Conservation (phyloP, 371 early-diverging fungal species). For the Lichtheimia corymbifera region DNA sequence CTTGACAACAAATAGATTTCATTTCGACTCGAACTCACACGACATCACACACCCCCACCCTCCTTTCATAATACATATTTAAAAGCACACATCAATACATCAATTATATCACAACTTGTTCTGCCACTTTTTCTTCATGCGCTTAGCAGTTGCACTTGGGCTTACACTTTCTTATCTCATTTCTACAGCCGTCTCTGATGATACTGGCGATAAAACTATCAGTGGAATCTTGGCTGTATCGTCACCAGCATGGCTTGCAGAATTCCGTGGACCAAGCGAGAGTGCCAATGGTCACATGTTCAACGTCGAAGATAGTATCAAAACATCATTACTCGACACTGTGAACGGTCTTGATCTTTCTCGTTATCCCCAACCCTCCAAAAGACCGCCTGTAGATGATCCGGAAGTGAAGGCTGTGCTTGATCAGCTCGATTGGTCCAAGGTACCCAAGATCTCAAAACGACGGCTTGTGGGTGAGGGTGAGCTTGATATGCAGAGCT, state of each 20-base stretch:
- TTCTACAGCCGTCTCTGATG: too few relatives aligned
- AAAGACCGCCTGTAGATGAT: constrained; percentile 21
- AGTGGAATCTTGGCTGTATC: constrained; percentile 2
- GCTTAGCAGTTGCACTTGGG: too few relatives aligned
- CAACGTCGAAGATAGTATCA: constrained; percentile 4
- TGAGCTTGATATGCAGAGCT: constrained; percentile 5
- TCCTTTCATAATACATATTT: too few relatives aligned
- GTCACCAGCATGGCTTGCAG: constrained; percentile 23
- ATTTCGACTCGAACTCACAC: too few relatives aligned
- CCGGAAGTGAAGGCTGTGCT: constrained; percentile 39
- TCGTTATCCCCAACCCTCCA: constrained; percentile 15
- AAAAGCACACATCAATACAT: too few relatives aligned
- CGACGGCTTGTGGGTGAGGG: constrained; percentile 11
- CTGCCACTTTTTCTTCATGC: too few relatives aligned
- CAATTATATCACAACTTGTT: too few relatives aligned
- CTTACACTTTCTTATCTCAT: too few relatives aligned
- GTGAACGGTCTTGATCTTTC: not conserved
- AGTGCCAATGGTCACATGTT: constrained; percentile 13
- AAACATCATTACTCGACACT: constrained; percentile 1
- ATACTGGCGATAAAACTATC: too few relatives aligned
- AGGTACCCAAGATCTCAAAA: constrained; percentile 30
- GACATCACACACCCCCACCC: too few relatives aligned
- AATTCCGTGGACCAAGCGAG: constrained; percentile 10
- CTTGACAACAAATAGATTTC: too few relatives aligned
- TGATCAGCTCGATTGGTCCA: constrained; percentile 36